Evolutionary conservation across 1,139 yeast genomes (phyloP), one percentile per base, ranked within the genome.

Genomic region (Magnusiomyces tetraspermus): DNA sequence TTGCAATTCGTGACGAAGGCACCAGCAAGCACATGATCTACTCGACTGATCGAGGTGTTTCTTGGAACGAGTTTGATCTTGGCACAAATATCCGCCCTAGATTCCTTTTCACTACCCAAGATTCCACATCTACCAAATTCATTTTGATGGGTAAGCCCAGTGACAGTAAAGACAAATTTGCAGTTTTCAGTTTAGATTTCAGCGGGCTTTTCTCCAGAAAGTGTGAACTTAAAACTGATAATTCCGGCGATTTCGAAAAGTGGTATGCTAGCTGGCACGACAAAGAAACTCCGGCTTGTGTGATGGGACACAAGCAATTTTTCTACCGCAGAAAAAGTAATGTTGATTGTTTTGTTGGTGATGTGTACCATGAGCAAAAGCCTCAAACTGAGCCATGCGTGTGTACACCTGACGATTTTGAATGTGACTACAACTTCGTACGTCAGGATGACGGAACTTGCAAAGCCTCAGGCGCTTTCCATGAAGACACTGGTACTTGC

Each of bases 1-100:
- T 85, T 1, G 87, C 89, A 1, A 71, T 80, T 5, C 82, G 82
- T 19, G 73, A 67, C 49, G 60, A 56, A 17, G 62, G 60, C 13
- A 51, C 56, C 19, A 55, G 64, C 11, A 58, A 59, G 42, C 56
- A 58, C 11, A 56, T 67, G 15, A 73, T 71, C 55, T 88, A 74
- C 61, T 85, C 96, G 0, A 66, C 83, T 44, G 89, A 88, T 63
- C 92, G 86, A 64, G 96, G 95, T 38, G 64, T 70, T 21, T 67
- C 81, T 1, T 89, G 95, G 94, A 60, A 66, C 1, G 71, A 72
- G 24, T 67, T 72, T 24, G 71, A 75, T 17, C 64, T 88, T 15
- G 82, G 79, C 15, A 57, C 60, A 8, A 60, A 74, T 0, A 61
- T 82, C 5, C 61, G 70, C 26, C 84, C 88, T 1, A 56, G 69